Base-by-base conservation (phyloP, 305 asterid species). In the Fraxinus latifolia region DNA sequence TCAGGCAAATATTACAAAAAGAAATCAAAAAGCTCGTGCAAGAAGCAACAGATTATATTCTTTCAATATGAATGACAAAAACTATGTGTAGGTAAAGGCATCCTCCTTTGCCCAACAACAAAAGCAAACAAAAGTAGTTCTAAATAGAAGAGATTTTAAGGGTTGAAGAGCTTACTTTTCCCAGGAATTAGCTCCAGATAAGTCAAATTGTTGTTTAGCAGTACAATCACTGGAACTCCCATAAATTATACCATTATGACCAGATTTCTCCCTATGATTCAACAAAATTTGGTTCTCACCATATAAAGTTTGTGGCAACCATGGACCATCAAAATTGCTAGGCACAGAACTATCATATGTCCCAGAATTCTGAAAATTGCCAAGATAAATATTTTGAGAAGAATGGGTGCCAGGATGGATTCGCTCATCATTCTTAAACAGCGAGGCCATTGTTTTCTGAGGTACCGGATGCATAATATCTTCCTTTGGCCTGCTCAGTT, bases 361-460 rank as follows among this genome's bases (percentile, higher is more conserved):
- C 65, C 94, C 95, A 82, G 90, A 91, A 86, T 80, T 91, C 86
- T 88, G 97, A 85, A 83, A 72, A 87, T 88, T 88, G 73, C 94
- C 97, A 81, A 84, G 82, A 79, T 86, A 70, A 82, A 76, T 89
- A 83, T 91, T 90, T 84, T 87, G 93, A 9, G 90, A 82, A 79
- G 92, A 82, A 82, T 85, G 93, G 84, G 81, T 53, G 83, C 89
- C 89, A 81, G 92, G 74, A 84, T 84, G 82, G 82, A 70, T 77
- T 72, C 83, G 92, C 80, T 93, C 98, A 81, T 92, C 97, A 23
- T 91, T 91, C 90, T 90, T 92, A 89, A 94, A 94, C 78, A 96
- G 88, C 70, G 99, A 96, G 83, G 97, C 98, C 97, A 94, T 96
- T 73, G 98, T 91, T 87, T 88, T 94, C 71, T 88, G 94, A 82